phyloP scores from a whole-genome alignment of 306 rosid species.

The Argentina anserina region DNA sequence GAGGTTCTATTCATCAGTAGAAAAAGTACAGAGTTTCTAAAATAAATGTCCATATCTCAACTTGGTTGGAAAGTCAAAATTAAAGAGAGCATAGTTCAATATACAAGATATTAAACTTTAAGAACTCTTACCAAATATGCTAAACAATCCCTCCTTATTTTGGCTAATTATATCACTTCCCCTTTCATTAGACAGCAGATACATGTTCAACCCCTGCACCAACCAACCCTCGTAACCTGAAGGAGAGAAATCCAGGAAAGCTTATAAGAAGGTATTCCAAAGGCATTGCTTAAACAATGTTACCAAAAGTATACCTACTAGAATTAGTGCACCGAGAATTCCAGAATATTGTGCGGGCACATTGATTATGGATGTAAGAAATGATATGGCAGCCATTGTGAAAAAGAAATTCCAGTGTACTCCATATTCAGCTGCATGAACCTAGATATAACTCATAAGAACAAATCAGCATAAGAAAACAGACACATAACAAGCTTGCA shows the following conservation, averaged over 20 bases:
- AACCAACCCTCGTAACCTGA: conserved; percentile 73
- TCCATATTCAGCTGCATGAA: conserved; percentile 89
- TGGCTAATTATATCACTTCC: conserved; percentile 73
- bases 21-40: not conserved
- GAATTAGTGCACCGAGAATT: conserved; percentile 58
- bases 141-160: conserved; percentile 90
- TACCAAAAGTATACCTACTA: conserved; percentile 62
- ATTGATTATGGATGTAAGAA: conserved; percentile 59
- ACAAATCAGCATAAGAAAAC: not conserved
- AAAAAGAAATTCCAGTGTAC: conserved; percentile 98
- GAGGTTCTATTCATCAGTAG: not conserved
- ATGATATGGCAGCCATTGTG: conserved; percentile 80
- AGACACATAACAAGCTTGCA: not conserved
- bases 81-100: not conserved
- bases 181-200: conserved; percentile 74
- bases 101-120: not conserved
- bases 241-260: conserved; percentile 21
- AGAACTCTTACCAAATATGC: conserved; percentile 74
- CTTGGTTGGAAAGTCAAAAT: not conserved
- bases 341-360: conserved; percentile 66
- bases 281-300: conserved; percentile 7
- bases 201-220: conserved; percentile 57
- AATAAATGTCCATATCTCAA: not conserved
- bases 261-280: conserved; percentile 15
- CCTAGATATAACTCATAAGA: conserved; percentile 46